Base-by-base conservation (phyloP, 1,139 yeast genomes). In the Arxiozyma telluris region DNA sequence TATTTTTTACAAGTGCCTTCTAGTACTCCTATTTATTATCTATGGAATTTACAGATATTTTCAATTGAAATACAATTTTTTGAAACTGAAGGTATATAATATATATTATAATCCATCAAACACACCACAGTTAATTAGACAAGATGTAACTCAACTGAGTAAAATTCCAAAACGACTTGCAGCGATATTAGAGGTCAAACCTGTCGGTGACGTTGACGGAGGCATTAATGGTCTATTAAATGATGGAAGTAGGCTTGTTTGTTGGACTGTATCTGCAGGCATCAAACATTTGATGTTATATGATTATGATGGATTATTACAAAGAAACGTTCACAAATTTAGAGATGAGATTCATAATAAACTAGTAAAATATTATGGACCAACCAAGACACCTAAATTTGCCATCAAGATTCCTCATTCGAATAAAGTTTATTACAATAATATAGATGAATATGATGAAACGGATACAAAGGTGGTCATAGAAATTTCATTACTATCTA, bases 191-290 rank as follows among this genome's bases (percentile, higher is more conserved):
- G 83, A 81, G 60, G 77, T 84, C 65, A 81, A 82, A 63, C 80
- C 84, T 48, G 90, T 82, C 53, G 87, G 84, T 57, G 93, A 84
- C 61, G 94, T 87, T 65, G 90, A 87, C 56, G 96, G 96, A 27
- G 97, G 97, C 1, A 71, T 86, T 48, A 91, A 86, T 57, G 96
- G 96, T 0, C 75, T 94, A 49, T 75, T 91, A 63, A 82, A 79
- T 61, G 88, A 88, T 63, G 78, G 85, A 22, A 80, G 93, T 54
- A 96, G 90, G 65, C 64, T 91, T 49, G 77, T 83, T 0, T 84
- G 95, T 4, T 93, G 99, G 99, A 78, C 90, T 47, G 71, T 89
- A 23, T 87, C 96, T 48, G 83, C 94, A 9, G 97, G 96, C 1
- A 81, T 91, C 52, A 80, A 82, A 30, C 74, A 76, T 53, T 75